These are phyloP conservation scores for Aphanomyces cochlioides DNA, from an alignment of 352 stramenopile species.

Conservation along the genomic window DNA sequence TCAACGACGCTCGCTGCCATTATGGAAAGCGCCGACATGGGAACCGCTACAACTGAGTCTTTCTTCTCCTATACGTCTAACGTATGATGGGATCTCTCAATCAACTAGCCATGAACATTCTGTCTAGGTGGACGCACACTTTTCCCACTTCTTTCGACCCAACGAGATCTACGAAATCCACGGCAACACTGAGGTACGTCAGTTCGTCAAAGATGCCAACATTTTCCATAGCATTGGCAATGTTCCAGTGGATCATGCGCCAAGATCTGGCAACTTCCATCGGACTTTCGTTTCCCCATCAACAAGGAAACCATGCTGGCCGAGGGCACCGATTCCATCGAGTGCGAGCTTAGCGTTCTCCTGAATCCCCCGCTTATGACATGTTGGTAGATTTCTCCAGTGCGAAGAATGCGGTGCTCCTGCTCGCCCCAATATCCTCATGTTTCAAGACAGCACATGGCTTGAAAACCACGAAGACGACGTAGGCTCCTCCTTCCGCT, in stretches of 20 bases:
- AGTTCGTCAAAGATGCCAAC: slow-evolving; percentile 33
- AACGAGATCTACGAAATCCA: slow-evolving; percentile 88
- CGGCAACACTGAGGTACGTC: slow-evolving; percentile 78
- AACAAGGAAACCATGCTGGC: slow-evolving; percentile 64
- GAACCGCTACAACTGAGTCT: slow-evolving; percentile 46
- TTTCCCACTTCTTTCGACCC: slow-evolving; percentile 63
- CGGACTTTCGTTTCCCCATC: slow-evolving; percentile 58
- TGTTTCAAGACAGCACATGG: slow-evolving; percentile 88
- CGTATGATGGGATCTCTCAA: slow-evolving; percentile 37
- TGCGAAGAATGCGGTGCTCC: slow-evolving; percentile 47
- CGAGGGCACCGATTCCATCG: slow-evolving; percentile 27
- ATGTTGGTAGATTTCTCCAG: slow-evolving; percentile 41
- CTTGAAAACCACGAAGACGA: slow-evolving; percentile 65
- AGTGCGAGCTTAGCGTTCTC: not conserved
- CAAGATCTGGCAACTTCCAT: slow-evolving; percentile 53
- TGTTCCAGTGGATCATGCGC: slow-evolving; percentile 39
- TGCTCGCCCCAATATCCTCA: slow-evolving; percentile 84
- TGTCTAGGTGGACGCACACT: slow-evolving; percentile 81
- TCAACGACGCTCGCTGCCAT: not conserved
- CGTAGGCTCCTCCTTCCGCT: slow-evolving; percentile 35
- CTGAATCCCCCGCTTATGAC: slow-evolving; percentile 8
- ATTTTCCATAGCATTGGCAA: slow-evolving; percentile 43
- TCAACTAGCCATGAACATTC: not conserved
- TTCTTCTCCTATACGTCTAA: slow-evolving; percentile 94
- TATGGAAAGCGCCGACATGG: not conserved